phyloP scores from a whole-genome alignment of 2,329 filamentous ascomycete species.

The Ascochyta fabae region DNA sequence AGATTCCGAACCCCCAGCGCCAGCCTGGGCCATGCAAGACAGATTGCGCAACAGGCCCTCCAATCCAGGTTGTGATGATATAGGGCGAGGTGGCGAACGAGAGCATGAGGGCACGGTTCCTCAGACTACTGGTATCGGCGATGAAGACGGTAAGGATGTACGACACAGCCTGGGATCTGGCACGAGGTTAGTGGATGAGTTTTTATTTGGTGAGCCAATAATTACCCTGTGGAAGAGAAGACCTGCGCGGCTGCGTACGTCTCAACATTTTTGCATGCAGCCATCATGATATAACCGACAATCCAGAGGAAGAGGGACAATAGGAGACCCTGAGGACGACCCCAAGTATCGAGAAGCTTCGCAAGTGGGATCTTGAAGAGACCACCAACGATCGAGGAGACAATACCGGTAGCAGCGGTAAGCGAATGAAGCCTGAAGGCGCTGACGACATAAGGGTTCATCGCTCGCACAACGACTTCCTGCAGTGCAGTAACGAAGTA shows the following conservation, averaged over 20 bases:
- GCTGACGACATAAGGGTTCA: slow-evolving; percentile 48
- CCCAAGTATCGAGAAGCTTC: slow-evolving; percentile 50
- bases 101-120: slow-evolving; percentile 68
- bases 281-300: slow-evolving; percentile 66
- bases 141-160: slow-evolving; percentile 70
- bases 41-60: slow-evolving; percentile 62
- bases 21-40: slow-evolving; percentile 63
- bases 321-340: slow-evolving; percentile 42
- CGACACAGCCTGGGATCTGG: slow-evolving; percentile 21
- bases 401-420: slow-evolving; percentile 42
- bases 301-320: slow-evolving; percentile 35
- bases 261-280: slow-evolving; percentile 63
- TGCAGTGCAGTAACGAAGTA: slow-evolving; percentile 57
- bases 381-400: slow-evolving; percentile 43
- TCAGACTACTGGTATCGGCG: slow-evolving; percentile 68
- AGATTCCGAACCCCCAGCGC: slow-evolving; percentile 72
- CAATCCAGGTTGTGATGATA: slow-evolving; percentile 69
- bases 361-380: slow-evolving; percentile 46
- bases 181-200: not conserved
- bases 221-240: slow-evolving; percentile 67
- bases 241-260: slow-evolving; percentile 69
- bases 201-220: slow-evolving; percentile 53
- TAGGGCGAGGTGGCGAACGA: slow-evolving; percentile 69
- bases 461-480: slow-evolving; percentile 49
- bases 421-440: slow-evolving; percentile 39